Evolutionary conservation across 257 asterid genomes (phyloP), one percentile per base, ranked within the genome.

Genomic region (Salvia splendens): DNA sequence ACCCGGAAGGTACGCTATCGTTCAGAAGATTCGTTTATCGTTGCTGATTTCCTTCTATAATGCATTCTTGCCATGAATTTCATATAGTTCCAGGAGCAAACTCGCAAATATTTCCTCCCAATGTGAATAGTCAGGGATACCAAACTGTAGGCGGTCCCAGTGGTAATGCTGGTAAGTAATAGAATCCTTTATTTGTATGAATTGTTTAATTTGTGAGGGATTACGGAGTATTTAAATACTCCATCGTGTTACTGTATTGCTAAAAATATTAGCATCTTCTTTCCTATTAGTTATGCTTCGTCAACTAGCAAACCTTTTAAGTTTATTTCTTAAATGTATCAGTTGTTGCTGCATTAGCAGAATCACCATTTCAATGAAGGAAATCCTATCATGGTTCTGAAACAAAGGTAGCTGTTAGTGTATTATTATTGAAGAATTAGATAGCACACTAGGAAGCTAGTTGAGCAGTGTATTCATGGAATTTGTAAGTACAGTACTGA

Each of bases 71-170:
- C 42, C 45, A 20, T 60, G 36, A 28, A 35, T 70, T 61, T 38
- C 73, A 17, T 83, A 78, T 72, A 89, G 96, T 69, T 75, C 86
- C 95, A 70, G 86, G 87, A 68, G 93, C 89, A 73, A 92, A 86
- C 77, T 79, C 86, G 84, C 96, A 87, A 71, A 83, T 83, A 63
- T 88, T 92, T 78, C 96, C 96, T 46, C 96, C 95, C 67, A 84
- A 70, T 82, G 82, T 93, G 60, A 84, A 72, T 82, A 83, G 59
- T 72, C 85, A 74, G 54, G 89, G 95, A 75, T 87, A 92, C 83
- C 97, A 92, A 77, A 83, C 91, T 47, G 73, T 86, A 55, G 86
- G 77, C 62, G 72, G 78, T 55, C 72, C 75, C 16, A 55, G 77
- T 73, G 95, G 95, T 20, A 20, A 20, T 20, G 24, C 24, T 20